Base-by-base conservation (phyloP, 179 eudicot species). In the Silene noctiflora region DNA sequence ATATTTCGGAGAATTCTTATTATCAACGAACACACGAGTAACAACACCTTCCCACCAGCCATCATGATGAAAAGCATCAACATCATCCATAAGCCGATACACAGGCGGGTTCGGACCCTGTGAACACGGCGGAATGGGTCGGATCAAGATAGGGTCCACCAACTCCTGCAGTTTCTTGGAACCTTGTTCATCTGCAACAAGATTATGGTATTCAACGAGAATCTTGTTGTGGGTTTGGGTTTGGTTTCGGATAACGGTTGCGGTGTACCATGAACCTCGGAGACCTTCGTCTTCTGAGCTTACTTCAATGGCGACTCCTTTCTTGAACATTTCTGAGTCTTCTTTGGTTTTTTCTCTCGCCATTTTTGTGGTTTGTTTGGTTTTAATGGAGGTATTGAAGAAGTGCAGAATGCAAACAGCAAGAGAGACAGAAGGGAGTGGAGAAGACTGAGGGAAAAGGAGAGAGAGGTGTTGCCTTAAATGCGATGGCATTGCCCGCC, bases 41-140 rank as follows among this genome's bases (percentile, higher is more conserved):
- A 90, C 83, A 6, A 88, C 86, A 0, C 91, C 91, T 20, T 88
- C 94, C 91, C 91, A 88, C 91, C 94, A 90, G 0, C 91, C 94
- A 39, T 90, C 94, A 42, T 88, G 77, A 67, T 90, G 88, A 69
- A 55, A 90, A 21, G 91, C 94, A 21, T 90, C 94, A n/a, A 90
- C 90, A n/a, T 87, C 89, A 1, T 90, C 88, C 80, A 82, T 83
- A 31, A 82, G 22, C 5, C 53, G 20, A 75, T 83, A 88, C 6
- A 53, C 20, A 6, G 78, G 78, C 3, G 3, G 77, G 76, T 13
- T 80, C 86, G 1, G 76, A 3, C 55, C 3, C 0, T 72, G 74
- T 14, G 77, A 84, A 0, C 82, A 62, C 0, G 94, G 94, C 0
- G 91, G 86, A 2, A 80, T 62, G 0, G 94, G 94, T 0, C 94